phyloP scores from a whole-genome alignment of 345 rosid genomes.

The Brassica juncea region DNA sequence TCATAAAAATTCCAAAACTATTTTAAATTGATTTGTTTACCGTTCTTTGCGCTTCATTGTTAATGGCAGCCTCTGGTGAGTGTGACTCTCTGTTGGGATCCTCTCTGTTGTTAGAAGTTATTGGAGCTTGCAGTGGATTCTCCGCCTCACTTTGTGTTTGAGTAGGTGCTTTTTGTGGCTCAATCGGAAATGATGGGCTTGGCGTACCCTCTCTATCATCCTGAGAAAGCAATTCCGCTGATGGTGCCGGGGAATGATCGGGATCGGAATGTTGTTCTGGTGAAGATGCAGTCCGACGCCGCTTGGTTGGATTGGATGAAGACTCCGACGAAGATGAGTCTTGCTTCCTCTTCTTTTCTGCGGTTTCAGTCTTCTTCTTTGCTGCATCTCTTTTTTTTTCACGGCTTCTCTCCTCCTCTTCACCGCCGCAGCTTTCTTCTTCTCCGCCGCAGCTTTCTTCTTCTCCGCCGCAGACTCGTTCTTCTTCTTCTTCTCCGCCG shows the following conservation, averaged over 20 bases:
- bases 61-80: not conserved
- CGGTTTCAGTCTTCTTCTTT: not conserved
- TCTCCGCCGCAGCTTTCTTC: no score
- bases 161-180: not conserved
- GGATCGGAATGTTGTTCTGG: no score
- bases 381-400: not conserved
- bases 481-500: not conserved
- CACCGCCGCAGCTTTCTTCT: not conserved
- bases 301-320: no score
- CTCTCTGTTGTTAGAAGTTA: not conserved
- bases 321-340: no score
- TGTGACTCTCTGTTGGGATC: not conserved
- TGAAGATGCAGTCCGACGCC: no score
- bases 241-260: not conserved
- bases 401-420: not conserved
- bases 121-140: not conserved
- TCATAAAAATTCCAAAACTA: not conserved
- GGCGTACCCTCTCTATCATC: not conserved
- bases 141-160: not conserved
- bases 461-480: not conserved
- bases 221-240: not conserved
- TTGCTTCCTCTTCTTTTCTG: not conserved
- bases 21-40: not conserved
- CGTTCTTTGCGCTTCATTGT: not conserved
- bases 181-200: not conserved